Evolutionary conservation across 768 basidiomycete species (phyloP), one percentile per base, ranked within the genome.

Genomic region (Mycena floridula): DNA sequence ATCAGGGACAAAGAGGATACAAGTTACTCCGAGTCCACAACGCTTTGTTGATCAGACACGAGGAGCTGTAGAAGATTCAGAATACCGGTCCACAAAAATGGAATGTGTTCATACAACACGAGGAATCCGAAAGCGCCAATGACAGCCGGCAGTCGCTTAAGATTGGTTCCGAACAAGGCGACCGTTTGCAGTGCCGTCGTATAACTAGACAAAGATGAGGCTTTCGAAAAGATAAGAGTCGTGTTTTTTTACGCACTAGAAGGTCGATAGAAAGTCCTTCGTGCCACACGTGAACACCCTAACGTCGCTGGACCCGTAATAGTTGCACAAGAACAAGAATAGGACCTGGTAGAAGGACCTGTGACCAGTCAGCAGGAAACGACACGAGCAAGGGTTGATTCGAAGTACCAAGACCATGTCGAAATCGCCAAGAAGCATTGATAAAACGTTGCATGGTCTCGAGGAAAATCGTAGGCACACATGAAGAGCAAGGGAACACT

Each of bases 381-480:
- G 45, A 28, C 37, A 15, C 8, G 25, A 26, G 44, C 23, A 21
- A 36, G 16, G n/a, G n/a, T 36, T 21, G 25, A 18, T 26, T 39
- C 24, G 26, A 47, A 59, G 21, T 46, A 69, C 79, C 77, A 81
- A 30, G 58, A 59, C 77, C 78, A 80, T 7, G 68, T 67, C 1
- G 74, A 65, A 36, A 69, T 50, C 5, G 62, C 54, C 15, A 81
- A 59, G 28, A 69, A 61, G 25, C 64, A 41, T 54, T 82, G 81
- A 53, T 77, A 82, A 12, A 73, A 55, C 8, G 56, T 48, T 21
- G 59, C 59, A 20, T 66, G 65, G 35, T 74, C 65, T 20, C 73
- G 63, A 7, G 79, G 79, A 50, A 69, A 70, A 63, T 81, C 70
- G 55, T 69, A 73, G 16, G 71, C 52, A 43, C 79, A 69, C 57